phyloP scores from a whole-genome alignment of 2,329 filamentous ascomycete species.

The Hymenoscyphus fructigenus region DNA sequence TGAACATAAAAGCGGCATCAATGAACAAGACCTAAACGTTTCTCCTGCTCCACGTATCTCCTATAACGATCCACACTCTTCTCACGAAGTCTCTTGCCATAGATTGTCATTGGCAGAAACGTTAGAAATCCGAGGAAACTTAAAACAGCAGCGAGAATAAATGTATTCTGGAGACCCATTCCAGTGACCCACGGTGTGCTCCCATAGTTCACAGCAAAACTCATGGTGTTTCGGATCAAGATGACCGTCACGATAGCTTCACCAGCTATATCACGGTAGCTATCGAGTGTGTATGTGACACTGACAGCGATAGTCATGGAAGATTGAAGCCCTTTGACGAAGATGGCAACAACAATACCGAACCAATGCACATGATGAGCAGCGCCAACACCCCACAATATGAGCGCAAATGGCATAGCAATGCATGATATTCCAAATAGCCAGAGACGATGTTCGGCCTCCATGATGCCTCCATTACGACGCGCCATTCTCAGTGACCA shows the following conservation, averaged over 20 bases:
- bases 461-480: slow-evolving; percentile 42
- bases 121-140: slow-evolving; percentile 41
- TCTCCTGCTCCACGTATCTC: slow-evolving; percentile 15
- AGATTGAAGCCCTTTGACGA: neutral
- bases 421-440: slow-evolving; percentile 39
- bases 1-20: too few relatives aligned
- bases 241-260: slow-evolving; percentile 52
- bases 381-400: slow-evolving; percentile 53
- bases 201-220: slow-evolving; percentile 13
- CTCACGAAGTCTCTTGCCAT: slow-evolving; percentile 45
- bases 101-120: slow-evolving; percentile 48
- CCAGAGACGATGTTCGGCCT: slow-evolving; percentile 37
- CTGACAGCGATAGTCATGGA: slow-evolving; percentile 44
- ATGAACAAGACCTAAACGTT: too few relatives aligned
- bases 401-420: slow-evolving; percentile 44
- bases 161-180: slow-evolving; percentile 45
- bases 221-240: slow-evolving; percentile 47
- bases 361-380: slow-evolving; percentile 47
- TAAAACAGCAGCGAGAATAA: slow-evolving; percentile 43
- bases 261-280: slow-evolving; percentile 47
- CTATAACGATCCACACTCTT: slow-evolving; percentile 41
- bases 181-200: slow-evolving; percentile 45
- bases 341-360: slow-evolving; percentile 45
- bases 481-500: slow-evolving; percentile 40
- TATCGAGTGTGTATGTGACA: slow-evolving; percentile 49